Evolutionary conservation across 495 filamentous ascomycete genomes (phyloP), one percentile per base, ranked within the genome.

Genomic region (Penicillium coprophilum): DNA sequence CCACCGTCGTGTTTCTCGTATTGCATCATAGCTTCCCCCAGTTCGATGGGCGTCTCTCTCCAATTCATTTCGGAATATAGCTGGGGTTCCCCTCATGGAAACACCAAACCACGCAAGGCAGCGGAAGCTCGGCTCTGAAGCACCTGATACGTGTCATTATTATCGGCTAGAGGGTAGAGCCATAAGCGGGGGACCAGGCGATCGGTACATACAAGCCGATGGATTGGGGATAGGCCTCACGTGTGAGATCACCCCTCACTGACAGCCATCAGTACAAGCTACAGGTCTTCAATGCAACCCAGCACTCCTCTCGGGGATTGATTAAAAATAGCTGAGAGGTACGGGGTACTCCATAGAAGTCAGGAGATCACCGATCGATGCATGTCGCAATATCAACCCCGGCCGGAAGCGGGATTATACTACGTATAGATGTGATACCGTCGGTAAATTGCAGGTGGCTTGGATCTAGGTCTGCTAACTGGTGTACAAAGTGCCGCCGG

Each of bases 71-170:
- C 32, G 12, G 3, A 17, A 12, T 38, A 4, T 19, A 38, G 6
- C 11, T 34, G 5, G 13, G 21, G 6, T 50, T 50, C 48, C 48
- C 48, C 48, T 50, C 48, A 50, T 40, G 15, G 21, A 7, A 21
- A 40, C 13, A 12, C 34, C 34, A 6, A 50, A 50, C 13, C 15
- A 50, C 21, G 48, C n/a, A 50, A 50, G 48, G 48, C 6, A 17
- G 4, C 13, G 19, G 20, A n/a, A 39, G 3, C 27, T 40, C 32
- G 32, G 20, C 21, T 15, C 10, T 17, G 0, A 6, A 17, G 9
- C 0, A 13, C 9, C 6, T 11, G 34, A 8, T 40, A 6, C 23
- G 15, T 24, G 12, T 10, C n/a, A 38, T 15, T 50, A 36, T 46
- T 8, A 15, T 45, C 2, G 2, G 30, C 1, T 8, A 49, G n/a